Evolutionary conservation across 129 eudicot genomes (phyloP).

Genomic region (Lactuca saligna): DNA sequence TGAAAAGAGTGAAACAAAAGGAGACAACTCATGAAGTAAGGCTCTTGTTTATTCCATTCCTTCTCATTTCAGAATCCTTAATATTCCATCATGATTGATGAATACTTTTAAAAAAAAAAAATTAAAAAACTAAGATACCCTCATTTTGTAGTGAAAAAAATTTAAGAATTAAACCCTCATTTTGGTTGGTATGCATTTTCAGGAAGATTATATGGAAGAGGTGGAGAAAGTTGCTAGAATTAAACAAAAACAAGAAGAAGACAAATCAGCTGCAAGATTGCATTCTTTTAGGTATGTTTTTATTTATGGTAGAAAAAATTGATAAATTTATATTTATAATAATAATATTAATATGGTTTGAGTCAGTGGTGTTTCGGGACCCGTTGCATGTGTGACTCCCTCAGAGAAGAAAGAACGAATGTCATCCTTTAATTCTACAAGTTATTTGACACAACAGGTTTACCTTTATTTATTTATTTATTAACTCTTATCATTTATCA

Average conservation of each 20-base stretch:
- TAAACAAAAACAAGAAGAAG: conserved; percentile 77
- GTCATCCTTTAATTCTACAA: conserved; percentile 51
- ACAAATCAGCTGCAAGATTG: conserved; percentile 63
- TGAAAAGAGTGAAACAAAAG: conserved; percentile 33
- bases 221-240: conserved; percentile 65
- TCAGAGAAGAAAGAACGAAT: conserved; percentile 46
- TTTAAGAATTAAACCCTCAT: no score
- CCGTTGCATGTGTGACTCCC: conserved; percentile 16
- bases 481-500: background rate
- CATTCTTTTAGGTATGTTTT: conserved; percentile 70
- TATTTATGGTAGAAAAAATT: background rate
- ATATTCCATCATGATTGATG: no score
- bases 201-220: conserved; percentile 63
- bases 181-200: background rate
- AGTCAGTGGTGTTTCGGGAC: conserved; percentile 46
- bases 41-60: conserved; percentile 3
- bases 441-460: conserved; percentile 56
- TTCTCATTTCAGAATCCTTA: background rate
- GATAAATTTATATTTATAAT: background rate
- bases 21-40: conserved; percentile 36
- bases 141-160: no score
- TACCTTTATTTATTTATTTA: background rate
- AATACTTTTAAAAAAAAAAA: no score
- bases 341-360: conserved; percentile 8
- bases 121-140: no score